Base-by-base conservation (phyloP, 192 early-diverging fungal species). In the Globomyces pollinis-pini region DNA sequence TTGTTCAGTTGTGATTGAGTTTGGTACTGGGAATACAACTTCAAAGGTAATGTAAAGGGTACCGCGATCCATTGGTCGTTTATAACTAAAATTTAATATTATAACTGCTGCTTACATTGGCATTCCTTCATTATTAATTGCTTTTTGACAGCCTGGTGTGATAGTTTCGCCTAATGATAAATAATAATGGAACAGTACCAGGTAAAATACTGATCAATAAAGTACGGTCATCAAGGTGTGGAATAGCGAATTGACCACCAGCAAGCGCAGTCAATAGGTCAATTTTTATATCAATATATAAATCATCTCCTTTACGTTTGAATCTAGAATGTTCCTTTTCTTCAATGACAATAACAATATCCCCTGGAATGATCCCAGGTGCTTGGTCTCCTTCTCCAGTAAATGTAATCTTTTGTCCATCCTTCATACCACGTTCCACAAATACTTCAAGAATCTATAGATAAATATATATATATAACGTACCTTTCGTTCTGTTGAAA, bases 341-440 rank as follows among this genome's bases (percentile, higher is more conserved):
- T 64, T 96, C 89, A 33, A 99, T 63, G 33, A 92, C 88, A 79
- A 99, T 98, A 49, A 96, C 81, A 53, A 99, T 89, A 72, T 99
- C 95, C 43, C 97, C 97, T n/a, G 97, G 95, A 45, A 93, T 70
- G 36, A 90, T 79, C 53, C 85, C 88, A 18, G 97, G 97, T 6
- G 83, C 77, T 74, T 99, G 94, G 78, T 99, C 95, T 26, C 89
- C 95, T 76, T 99, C 95, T 60, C 95, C 95, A 49, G 64, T 66
- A 70, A 99, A 98, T 47, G 86, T 86, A 61, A 99, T 88, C 78
- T 92, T 92, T 69, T 96, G 91, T 34, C 91, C 91, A 66, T 94
- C 86, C 68, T 78, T 82, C 95, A 99, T 99, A 60, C 97, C 97
- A 69, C 92, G 91, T 61, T 97, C 97, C 44, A 99, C 89, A 75